Evolutionary conservation across 2,329 filamentous ascomycete genomes (phyloP), one percentile per base, ranked within the genome.

Genomic region (Neofusicoccum sp.): DNA sequence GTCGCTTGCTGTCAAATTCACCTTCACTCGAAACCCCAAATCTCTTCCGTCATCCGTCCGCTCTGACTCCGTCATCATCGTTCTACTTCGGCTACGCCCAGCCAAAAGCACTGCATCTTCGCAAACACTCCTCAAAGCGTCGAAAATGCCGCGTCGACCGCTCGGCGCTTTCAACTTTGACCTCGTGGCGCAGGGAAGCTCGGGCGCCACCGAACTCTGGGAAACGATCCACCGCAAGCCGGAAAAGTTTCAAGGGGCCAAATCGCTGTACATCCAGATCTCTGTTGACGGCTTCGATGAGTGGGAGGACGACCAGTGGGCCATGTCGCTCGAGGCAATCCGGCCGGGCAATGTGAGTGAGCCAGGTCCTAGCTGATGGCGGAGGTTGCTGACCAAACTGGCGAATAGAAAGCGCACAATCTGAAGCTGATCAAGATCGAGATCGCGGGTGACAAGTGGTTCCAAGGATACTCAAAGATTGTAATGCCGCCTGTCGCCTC

Each of bases 301-400:
- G 2, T 63, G 36, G 22, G 31, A 43, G 0, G 68, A 70, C 54
- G 64, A 68, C 61, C 43, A 47, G 37, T 66, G 69, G 33, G 62
- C 64, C 28, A 49, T 67, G 5, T 66, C 66, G 3, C 65, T 70
- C 2, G 62, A 63, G 16, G 6, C 29, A 6, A 60, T 70, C 45
- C 66, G 67, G 14, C 67, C 68, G 1, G 28, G 16, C 33, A 39
- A 33, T 4, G 50, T 64, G 34, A 61, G 49, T 28, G 4, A 7
- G 6, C 31, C 31, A 34, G 9, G 29, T 8, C 48, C 28, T 33
- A n/a, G 14, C 6, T n/a, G 8, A 43, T 34, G 22, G 14, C 33
- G 14, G 14, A 33, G 28, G 28, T 34, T 34, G 28, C 37, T 62
- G 11, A 62, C 16, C n/a, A 16, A 3, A 11, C 14, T 11, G 14